Base-by-base conservation (phyloP, 75 land plant genomes). In the Chamaecyparis obtusa region DNA sequence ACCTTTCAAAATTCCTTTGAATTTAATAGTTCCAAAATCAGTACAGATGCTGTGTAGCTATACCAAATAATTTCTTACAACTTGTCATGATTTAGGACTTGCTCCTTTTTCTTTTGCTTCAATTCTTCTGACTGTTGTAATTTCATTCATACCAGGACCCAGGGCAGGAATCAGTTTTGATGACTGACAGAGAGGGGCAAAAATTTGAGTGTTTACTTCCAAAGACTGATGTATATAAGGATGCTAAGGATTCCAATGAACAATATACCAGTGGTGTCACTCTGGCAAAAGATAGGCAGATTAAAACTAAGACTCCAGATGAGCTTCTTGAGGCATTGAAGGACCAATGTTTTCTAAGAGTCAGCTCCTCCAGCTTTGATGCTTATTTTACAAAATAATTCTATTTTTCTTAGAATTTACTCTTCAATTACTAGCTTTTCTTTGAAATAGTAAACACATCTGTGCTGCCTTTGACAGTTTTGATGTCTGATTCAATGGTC, bases 151-250 rank as follows among this genome's bases (percentile, higher is more conserved):
- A 78, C 46, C 87, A 91, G 92, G 88, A 88, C 27, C 88, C 13
- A 32, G 91, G 86, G 72, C 90, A 90, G 79, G 92, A 91, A 17
- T 85, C 91, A 60, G 60, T 91, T 8, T 33, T 51, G 36, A 91
- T 91, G 92, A 90, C 92, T 51, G 92, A 87, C 46, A 90, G 84
- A 56, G 92, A 91, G 71, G 92, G 92, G 36, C 77, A 79, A 78
- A 91, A 90, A 85, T 91, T 86, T 56, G 56, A 78, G 81, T 91
- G 92, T 49, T 87, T 87, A 36, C 27, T 91, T 56, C 88, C 91
- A 27, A 64, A 60, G 39, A 55, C 82, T 24, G 54, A 83, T 41
- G 86, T 41, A 43, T 36, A 48, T 74, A 86, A 86, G 49, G 36
- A 54, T 30, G 36, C 19, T 3, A 89, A 86, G 39, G 88, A 87